Evolutionary conservation across 768 basidiomycete genomes (phyloP).

Genomic region (Tulasnella sp.): DNA sequence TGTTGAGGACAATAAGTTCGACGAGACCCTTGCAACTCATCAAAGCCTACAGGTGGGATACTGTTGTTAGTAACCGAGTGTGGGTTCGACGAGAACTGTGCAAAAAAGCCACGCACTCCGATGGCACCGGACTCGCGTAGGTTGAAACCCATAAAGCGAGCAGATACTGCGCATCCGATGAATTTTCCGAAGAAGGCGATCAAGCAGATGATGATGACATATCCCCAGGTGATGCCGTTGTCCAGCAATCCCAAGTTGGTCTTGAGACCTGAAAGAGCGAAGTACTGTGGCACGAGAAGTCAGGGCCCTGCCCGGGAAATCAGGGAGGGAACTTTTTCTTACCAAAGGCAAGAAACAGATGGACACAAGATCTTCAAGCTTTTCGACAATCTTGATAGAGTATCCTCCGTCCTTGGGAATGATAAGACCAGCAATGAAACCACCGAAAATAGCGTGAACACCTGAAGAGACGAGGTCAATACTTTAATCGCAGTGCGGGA

Average conservation of each 20-base stretch:
- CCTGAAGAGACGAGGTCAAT: conserved; percentile 1
- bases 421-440: conserved; percentile 76
- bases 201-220: conserved; percentile 64
- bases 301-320: conserved; percentile 26
- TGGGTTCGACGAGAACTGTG: neutral
- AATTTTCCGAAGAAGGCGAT: conserved; percentile 82
- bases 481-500: conserved; percentile 43
- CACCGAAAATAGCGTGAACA: conserved; percentile 45
- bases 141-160: conserved; percentile 59
- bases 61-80: neutral
- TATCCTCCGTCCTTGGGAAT: conserved; percentile 64
- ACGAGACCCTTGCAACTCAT: conserved; percentile 89
- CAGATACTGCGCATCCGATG: conserved; percentile 57
- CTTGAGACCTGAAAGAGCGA: conserved; percentile 68
- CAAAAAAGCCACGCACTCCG: conserved; percentile 39
- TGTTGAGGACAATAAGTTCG: conserved; percentile 88
- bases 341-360: conserved; percentile 75
- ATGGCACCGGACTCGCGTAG: conserved; percentile 77
- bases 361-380: conserved; percentile 80
- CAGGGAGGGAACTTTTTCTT: conserved; percentile 33
- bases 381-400: conserved; percentile 74
- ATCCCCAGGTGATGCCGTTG: conserved; percentile 76
- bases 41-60: conserved; percentile 41
- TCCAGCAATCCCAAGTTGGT: conserved; percentile 79
- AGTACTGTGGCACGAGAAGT: conserved; percentile 53